These are phyloP conservation scores for Moricandia arvensis DNA, from an alignment of 345 rosid species.

Conservation along the genomic window DNA sequence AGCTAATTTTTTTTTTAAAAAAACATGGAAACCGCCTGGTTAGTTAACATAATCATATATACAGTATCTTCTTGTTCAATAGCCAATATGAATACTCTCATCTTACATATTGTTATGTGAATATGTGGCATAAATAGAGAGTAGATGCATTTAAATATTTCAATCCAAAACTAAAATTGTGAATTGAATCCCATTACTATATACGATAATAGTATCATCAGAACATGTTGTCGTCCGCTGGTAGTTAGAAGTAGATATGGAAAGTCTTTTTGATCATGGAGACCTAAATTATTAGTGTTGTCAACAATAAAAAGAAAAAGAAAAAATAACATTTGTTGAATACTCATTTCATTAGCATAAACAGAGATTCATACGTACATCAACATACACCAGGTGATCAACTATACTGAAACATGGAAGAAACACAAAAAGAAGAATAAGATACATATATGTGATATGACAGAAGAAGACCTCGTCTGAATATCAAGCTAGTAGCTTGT, in stretches of 20 bases:
- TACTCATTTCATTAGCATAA: conserved; percentile 21
- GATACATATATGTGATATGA: neutral
- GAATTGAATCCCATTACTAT: neutral
- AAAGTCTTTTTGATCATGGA: neutral
- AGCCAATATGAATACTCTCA: neutral
- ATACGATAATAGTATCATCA: neutral
- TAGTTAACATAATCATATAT: neutral
- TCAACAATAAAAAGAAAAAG: neutral
- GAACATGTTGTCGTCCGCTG: neutral
- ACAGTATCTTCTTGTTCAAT: neutral
- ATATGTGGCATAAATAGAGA: neutral
- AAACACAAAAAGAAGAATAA: neutral
- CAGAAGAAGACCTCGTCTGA: conserved; percentile 15
- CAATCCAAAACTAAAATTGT: neutral
- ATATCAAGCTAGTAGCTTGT: conserved; percentile 18
- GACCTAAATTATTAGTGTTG: neutral
- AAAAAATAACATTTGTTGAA: neutral
- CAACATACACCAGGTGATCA: conserved; percentile 28
- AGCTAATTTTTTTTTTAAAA: neutral
- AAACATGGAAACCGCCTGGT: neutral
- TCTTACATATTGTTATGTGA: neutral
- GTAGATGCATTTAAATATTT: neutral
- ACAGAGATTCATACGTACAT: conserved; percentile 11
- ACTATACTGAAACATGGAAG: conserved; percentile 18
- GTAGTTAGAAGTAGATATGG: neutral